A percentile compares a stretch with the other conserved stretches of the same genome.
Conservation (phyloP, 2,329 filamentous ascomycete species). For the Microdochium nivale region DNA sequence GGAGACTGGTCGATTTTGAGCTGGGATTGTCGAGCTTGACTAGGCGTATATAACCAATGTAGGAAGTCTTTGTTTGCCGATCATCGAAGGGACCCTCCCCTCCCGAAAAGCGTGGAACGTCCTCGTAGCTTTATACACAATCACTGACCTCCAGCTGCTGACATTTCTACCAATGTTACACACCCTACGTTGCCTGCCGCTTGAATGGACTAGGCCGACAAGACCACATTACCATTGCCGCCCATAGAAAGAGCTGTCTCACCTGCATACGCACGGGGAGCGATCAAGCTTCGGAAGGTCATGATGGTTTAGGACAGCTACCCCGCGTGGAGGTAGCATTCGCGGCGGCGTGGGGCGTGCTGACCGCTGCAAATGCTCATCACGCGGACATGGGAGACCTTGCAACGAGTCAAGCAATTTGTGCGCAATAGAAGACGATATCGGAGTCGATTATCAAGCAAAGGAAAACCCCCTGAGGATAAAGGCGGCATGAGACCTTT, state of each 20-base stretch:
- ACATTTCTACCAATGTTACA: too few species aligned
- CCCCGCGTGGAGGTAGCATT: not conserved
- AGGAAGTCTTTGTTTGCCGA: too few species aligned
- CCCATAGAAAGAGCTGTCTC: not conserved
- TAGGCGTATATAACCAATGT: not conserved
- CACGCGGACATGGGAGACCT: not conserved
- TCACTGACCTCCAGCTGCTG: too few species aligned
- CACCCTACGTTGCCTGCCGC: too few species aligned
- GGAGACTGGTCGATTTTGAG: not conserved
- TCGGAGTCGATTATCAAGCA: too few species aligned
- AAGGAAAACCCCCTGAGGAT: too few species aligned
- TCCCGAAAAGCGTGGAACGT: too few species aligned
- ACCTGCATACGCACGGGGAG: not conserved
- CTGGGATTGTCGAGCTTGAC: not conserved
- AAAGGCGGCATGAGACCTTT: too few species aligned
- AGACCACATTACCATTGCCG: too few species aligned
- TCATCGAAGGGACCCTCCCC: too few species aligned
- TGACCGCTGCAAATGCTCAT: not conserved
- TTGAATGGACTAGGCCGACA: not conserved
- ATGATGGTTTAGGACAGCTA: not conserved
- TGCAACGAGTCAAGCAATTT: not conserved
- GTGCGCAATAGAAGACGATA: too few species aligned
- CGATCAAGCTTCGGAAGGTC: not conserved
- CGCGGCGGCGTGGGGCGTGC: not conserved
- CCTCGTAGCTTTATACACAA: too few species aligned